phyloP scores from a whole-genome alignment of 345 rosid species.

The Bretschneidera sinensis region DNA sequence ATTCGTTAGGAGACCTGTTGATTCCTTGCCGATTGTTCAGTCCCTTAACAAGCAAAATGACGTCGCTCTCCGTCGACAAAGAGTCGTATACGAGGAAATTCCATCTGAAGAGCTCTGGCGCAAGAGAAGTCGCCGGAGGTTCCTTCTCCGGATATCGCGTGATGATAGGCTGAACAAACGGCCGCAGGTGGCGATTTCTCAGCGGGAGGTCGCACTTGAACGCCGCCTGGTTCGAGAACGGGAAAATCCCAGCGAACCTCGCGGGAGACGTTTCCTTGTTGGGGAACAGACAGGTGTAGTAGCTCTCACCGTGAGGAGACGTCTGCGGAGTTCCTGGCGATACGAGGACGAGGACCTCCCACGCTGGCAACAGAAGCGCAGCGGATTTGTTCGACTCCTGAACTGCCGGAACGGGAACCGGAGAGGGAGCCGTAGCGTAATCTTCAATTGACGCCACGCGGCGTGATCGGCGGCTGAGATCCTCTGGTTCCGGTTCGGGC shows the following conservation, averaged over 20 bases:
- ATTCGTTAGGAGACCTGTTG: slow-evolving; percentile 37
- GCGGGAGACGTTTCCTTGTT: slow-evolving; percentile 50
- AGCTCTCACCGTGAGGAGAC: not conserved
- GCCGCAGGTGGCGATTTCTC: slow-evolving; percentile 38
- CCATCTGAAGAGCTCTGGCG: slow-evolving; percentile 46
- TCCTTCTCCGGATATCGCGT: slow-evolving; percentile 19
- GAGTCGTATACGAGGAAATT: slow-evolving; percentile 63
- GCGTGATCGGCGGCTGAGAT: not conserved
- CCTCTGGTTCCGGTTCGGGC: not conserved
- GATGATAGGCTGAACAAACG: slow-evolving; percentile 49
- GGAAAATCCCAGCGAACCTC: slow-evolving; percentile 39
- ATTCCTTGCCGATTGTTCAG: slow-evolving; percentile 53
- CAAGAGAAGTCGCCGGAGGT: slow-evolving; percentile 4
- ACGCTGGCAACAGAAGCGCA: slow-evolving; percentile 60
- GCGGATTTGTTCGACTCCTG: slow-evolving; percentile 27
- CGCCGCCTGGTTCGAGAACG: slow-evolving; percentile 41
- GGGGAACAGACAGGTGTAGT: slow-evolving; percentile 51
- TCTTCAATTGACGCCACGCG: not conserved
- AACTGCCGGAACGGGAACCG: slow-evolving; percentile 8
- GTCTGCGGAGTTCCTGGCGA: slow-evolving; percentile 17
- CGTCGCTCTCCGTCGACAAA: slow-evolving; percentile 60
- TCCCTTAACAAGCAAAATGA: slow-evolving; percentile 75
- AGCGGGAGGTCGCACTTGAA: slow-evolving; percentile 60
- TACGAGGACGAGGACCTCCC: slow-evolving; percentile 62
- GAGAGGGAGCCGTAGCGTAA: not conserved